These are phyloP conservation scores for Daldinia vernicosa DNA, from an alignment of 495 filamentous ascomycete species.

Conservation along the genomic window DNA sequence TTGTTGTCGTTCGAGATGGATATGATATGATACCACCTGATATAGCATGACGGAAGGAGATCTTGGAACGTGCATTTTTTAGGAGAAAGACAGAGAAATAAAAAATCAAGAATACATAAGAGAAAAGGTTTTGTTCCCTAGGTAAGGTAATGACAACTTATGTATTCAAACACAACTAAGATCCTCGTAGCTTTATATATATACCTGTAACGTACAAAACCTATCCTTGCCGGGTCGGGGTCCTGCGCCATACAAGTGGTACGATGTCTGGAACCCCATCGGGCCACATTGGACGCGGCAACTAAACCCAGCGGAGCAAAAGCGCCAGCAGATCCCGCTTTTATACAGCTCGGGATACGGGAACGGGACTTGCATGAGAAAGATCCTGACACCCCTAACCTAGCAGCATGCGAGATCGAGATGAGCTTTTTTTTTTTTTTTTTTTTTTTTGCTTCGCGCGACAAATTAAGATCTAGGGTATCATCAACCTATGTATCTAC, in stretches of 20 bases:
- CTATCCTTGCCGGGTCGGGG: conserved; percentile 11
- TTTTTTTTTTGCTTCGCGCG: not conserved
- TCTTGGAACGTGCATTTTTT: not conserved
- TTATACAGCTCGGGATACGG: conserved; percentile 13
- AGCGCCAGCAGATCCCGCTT: conserved; percentile 5
- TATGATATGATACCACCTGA: conserved; percentile 15
- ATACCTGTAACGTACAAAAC: not conserved
- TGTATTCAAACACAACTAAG: not conserved
- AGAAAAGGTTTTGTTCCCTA: not conserved
- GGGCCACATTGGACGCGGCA: conserved; percentile 5
- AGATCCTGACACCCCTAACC: not conserved
- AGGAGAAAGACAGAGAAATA: not conserved
- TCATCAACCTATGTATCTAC: conserved; percentile 39
- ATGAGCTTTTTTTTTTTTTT: not conserved
- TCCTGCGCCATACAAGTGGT: conserved; percentile 10
- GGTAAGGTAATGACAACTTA: not conserved
- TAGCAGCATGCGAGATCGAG: not conserved
- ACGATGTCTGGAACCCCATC: conserved; percentile 13
- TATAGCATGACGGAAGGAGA: conserved; percentile 4
- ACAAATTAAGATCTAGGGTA: conserved; percentile 28
- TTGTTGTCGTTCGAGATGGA: not conserved
- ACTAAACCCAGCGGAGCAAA: conserved; percentile 8
- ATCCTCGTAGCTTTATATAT: not conserved
- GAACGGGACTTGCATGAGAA: conserved; percentile 6
- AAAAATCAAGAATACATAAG: not conserved